Evolutionary conservation across 2,329 filamentous ascomycete genomes (phyloP), one percentile per base, ranked within the genome.

Genomic region (Ascochyta fabae): DNA sequence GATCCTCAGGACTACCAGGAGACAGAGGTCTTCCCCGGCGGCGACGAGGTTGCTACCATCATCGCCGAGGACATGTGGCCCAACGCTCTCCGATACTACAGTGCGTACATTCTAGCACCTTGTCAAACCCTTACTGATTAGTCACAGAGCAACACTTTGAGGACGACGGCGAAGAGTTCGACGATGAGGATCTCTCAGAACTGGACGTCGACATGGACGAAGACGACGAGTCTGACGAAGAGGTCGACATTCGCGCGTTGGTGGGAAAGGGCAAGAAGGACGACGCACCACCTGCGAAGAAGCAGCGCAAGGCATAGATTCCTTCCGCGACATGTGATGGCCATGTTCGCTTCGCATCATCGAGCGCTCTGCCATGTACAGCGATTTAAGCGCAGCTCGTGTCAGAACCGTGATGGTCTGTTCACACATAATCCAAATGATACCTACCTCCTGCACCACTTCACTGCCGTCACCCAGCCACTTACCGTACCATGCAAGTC

Each of bases 31-130:
- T 96, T 95, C 81, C 89, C 90, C n/a, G 86, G 87, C 39, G 94
- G 91, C 22, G 92, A 96, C 65, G 89, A 93, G 59, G 77, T 98
- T 43, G 93, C 92, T 35, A 83, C 92, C 60, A 83, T 87, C 57
- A 82, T 98, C 65, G 86, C 89, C 8, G 93, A 98, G 72, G 94
- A 98, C 66, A 80, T 98, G 48, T 97, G 89, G 88, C 90, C 91
- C 43, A 86, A 87, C 60, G 94, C 93, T 54, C 88, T 96, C 75
- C 91, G 90, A 76, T 96, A 95, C 79, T 98, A 95, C 79, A 90
- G 91, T 95, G 81, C 79, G 90, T 85, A 3, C 24, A 41, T 15
- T n/a, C 31, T 22, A 9, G 1, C 10, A 23, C 19, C 16, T 6
- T 15, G 6, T 9, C 48, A 34, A 13, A 9, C 7, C 49, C 45